phyloP scores from a whole-genome alignment of 805 yeast species.

The Pichia sporocuriosa region DNA sequence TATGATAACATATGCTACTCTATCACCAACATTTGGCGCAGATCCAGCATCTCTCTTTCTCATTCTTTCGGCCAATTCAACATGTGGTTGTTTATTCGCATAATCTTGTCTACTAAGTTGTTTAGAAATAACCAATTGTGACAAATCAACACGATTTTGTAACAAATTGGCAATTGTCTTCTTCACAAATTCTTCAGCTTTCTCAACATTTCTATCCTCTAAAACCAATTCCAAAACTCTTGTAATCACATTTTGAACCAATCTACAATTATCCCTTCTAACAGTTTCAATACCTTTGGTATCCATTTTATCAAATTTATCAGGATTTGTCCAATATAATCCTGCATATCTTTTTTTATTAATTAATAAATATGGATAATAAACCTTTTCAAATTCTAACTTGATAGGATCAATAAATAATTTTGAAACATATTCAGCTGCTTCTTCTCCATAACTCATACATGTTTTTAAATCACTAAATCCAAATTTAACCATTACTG shows the following conservation, averaged over 20 bases:
- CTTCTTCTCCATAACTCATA: constrained; percentile 90
- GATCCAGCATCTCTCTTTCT: constrained; percentile 93
- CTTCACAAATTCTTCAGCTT: constrained; percentile 81
- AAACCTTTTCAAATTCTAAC: constrained; percentile 93
- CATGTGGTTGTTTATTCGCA: constrained; percentile 96
- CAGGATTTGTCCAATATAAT: constrained; percentile 86
- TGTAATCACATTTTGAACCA: constrained; percentile 92
- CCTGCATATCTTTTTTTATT: constrained; percentile 98
- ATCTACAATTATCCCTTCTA: constrained; percentile 92
- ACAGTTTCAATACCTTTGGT: constrained; percentile 98
- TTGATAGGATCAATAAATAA: constrained; percentile 82
- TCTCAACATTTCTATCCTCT: constrained; percentile 79
- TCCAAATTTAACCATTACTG: constrained; percentile 98
- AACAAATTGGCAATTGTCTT: constrained; percentile 81
- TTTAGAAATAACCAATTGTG: constrained; percentile 89
- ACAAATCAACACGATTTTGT: constrained; percentile 87
- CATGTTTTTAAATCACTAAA: constrained; percentile 69
- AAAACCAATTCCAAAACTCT: constrained; percentile 78
- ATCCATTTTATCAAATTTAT: constrained; percentile 94
- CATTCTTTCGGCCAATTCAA: constrained; percentile 94
- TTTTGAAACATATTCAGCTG: constrained; percentile 81
- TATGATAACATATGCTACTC: constrained; percentile 94
- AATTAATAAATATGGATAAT: constrained; percentile 87
- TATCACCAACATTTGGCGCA: constrained; percentile 94
- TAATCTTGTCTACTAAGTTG: constrained; percentile 85